Evolutionary conservation across 192 early-diverging fungal genomes (phyloP).

Genomic region (Helicostylum pulchrum): DNA sequence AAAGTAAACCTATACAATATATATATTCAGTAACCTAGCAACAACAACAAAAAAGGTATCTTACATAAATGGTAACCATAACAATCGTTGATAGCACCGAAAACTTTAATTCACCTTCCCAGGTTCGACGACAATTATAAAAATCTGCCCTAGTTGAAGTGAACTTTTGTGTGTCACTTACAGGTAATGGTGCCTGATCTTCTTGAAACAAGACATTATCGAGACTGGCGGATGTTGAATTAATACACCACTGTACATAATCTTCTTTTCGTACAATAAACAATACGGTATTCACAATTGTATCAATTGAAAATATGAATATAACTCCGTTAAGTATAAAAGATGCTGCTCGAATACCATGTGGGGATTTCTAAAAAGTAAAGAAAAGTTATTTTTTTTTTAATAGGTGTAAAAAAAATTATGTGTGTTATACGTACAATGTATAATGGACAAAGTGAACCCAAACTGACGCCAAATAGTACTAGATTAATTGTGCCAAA

Average conservation of each 20-base stretch:
- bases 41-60: not conserved
- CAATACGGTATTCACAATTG: constrained; percentile 26
- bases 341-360: constrained; percentile 14
- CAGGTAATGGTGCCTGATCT: too few relatives aligned
- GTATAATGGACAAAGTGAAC: not conserved
- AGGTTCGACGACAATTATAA: constrained; percentile 35
- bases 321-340: constrained; percentile 9
- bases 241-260: constrained; percentile 21
- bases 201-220: not conserved
- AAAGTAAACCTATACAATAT: too few relatives aligned
- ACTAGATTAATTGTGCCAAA: constrained; percentile 15
- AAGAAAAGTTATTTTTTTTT: not conserved
- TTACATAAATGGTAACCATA: constrained; percentile 37
- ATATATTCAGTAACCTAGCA: too few relatives aligned
- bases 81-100: constrained; percentile 19
- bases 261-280: constrained; percentile 17
- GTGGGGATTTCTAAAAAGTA: constrained; percentile 11
- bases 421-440: not conserved
- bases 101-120: constrained; percentile 39
- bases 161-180: not conserved
- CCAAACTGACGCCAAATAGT: constrained; percentile 6
- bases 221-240: not conserved
- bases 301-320: constrained; percentile 16
- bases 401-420: not conserved
- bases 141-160: constrained; percentile 26